Base-by-base conservation (phyloP, 139 green algal genomes). In the Dunaliella sp. region DNA sequence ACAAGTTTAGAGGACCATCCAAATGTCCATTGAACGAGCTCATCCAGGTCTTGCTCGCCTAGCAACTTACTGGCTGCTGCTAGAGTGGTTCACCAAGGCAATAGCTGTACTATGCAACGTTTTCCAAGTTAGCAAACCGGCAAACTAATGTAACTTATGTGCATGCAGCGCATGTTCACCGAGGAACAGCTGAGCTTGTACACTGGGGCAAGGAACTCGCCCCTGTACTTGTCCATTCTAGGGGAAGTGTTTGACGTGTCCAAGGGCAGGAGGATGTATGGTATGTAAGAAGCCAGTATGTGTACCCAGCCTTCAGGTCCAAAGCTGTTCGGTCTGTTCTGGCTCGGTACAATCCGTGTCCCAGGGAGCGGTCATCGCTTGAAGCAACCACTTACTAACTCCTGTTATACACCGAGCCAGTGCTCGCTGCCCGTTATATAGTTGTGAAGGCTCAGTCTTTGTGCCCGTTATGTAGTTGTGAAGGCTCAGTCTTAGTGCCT, bases 221-320 rank as follows among this genome's bases (percentile, higher is more conserved):
- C 85, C 0, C 73, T 94, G 24, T 95, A 93, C 84, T 32, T 97
- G 0, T 88, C 88, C 1, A 91, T 95, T 25, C 37, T 95, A 72
- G 94, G 94, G 0, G 59, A 94, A 34, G 94, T 97, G 58, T 97
- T 93, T 81, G 94, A 97, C 80, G 94, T 97, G 37, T 90, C 92
- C 16, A 86, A 81, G 82, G 85, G 85, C 30, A n/a, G 83, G 31
- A 33, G 37, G 7, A 74, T 84, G 1, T 90, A 90, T n/a, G 87
- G 81, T 84, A 36, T 74, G 82, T 77, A n/a, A n/a, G n/a, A n/a
- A n/a, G n/a, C n/a, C n/a, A n/a, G n/a, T n/a, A n/a, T n/a, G n/a
- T n/a, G n/a, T n/a, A n/a, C n/a, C n/a, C n/a, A n/a, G n/a, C n/a
- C n/a, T n/a, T n/a, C n/a, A n/a, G n/a, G n/a, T n/a, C n/a, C n/a